Percentiles rank a stretch among this genome's conserved stretches.
Evolutionary conservation across 768 basidiomycete genomes (phyloP).

Genomic region (Lentinula aciculospora): DNA sequence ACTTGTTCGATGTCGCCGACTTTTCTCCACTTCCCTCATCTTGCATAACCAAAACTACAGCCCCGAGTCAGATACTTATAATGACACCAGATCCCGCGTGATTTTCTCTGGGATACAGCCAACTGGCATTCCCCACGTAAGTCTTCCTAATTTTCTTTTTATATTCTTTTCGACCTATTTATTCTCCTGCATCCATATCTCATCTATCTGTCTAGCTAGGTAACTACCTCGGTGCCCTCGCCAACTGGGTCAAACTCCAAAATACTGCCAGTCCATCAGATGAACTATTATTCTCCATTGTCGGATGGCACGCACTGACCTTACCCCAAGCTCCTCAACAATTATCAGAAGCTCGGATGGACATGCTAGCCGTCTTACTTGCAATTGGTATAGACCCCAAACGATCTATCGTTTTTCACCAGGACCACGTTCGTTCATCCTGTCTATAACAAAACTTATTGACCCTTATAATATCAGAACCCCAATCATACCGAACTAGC

Average conservation of each 20-base stretch:
- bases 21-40: no score
- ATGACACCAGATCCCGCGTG: background rate
- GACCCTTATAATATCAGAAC: conserved; percentile 43
- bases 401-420: conserved; percentile 73
- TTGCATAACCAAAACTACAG: no score
- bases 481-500: conserved; percentile 79
- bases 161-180: background rate
- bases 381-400: conserved; percentile 82
- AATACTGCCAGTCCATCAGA: conserved; percentile 46
- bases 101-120: conserved; percentile 7
- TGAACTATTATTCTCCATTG: conserved; percentile 76
- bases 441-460: background rate
- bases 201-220: conserved; percentile 57
- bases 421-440: conserved; percentile 67
- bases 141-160: background rate
- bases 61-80: no score
- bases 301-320: conserved; percentile 93
- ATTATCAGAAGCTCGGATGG: conserved; percentile 56
- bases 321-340: conserved; percentile 76
- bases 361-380: conserved; percentile 79
- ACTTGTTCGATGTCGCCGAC: no score
- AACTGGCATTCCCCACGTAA: conserved; percentile 1
- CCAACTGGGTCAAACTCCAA: conserved; percentile 86
- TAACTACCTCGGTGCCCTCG: conserved; percentile 87
- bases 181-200: background rate